These are phyloP conservation scores for Thelephora terrestris DNA, from an alignment of 1,284 basidiomycete species.

Conservation along the genomic window DNA sequence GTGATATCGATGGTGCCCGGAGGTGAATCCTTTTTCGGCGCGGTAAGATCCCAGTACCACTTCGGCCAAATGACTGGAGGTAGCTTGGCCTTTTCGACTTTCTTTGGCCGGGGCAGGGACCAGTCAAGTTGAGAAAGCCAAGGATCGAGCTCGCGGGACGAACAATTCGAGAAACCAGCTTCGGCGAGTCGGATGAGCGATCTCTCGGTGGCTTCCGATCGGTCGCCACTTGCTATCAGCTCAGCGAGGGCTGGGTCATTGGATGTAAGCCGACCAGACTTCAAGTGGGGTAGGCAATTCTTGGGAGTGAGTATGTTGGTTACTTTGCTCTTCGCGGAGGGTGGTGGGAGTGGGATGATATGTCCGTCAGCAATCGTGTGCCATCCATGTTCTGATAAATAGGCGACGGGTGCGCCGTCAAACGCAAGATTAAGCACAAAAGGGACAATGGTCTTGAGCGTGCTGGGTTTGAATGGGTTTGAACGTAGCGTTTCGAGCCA, in stretches of 20 bases:
- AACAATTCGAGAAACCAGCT: slow-evolving; percentile 13
- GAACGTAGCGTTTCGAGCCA: slow-evolving; percentile 67
- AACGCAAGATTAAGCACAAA: slow-evolving; percentile 72
- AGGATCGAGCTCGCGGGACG: slow-evolving; percentile 28
- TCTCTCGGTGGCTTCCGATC: slow-evolving; percentile 19
- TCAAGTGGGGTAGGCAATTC: slow-evolving; percentile 32
- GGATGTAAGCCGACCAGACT: slow-evolving; percentile 28
- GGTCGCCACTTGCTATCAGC: slow-evolving; percentile 31
- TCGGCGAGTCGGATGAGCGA: slow-evolving; percentile 31
- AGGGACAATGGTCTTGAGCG: slow-evolving; percentile 63
- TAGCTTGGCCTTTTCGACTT: slow-evolving; percentile 25
- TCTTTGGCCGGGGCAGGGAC: slow-evolving; percentile 22
- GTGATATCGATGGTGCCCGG: slow-evolving; percentile 79
- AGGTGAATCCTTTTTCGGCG: slow-evolving; percentile 52
- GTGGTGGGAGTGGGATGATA: slow-evolving; percentile 27
- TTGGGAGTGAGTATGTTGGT: slow-evolving; percentile 30
- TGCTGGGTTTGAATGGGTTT: slow-evolving; percentile 40
- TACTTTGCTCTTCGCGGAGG: slow-evolving; percentile 26
- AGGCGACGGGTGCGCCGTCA: slow-evolving; percentile 58
- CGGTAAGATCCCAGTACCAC: slow-evolving; percentile 93
- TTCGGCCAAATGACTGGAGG: slow-evolving; percentile 65
- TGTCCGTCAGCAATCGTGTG: slow-evolving; percentile 37
- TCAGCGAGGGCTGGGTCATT: slow-evolving; percentile 29
- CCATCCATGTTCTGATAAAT: slow-evolving; percentile 59
- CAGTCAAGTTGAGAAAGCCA: slow-evolving; percentile 68